Evolutionary conservation across 768 basidiomycete species (phyloP).

Genomic region (Boletus fagicola): DNA sequence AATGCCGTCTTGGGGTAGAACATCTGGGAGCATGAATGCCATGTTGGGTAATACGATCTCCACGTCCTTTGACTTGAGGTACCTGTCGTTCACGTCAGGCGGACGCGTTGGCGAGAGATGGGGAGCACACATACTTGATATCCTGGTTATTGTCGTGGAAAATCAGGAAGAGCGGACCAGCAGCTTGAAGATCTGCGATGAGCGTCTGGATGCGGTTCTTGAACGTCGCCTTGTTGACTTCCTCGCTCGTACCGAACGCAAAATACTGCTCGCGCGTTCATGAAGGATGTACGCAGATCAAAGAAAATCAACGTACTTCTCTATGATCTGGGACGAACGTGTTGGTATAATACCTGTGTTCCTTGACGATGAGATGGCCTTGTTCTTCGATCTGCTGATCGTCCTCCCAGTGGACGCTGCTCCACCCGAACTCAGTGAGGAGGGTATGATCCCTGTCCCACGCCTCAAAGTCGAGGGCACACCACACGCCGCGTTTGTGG

Average conservation of each 20-base stretch:
- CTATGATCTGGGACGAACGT: conserved; percentile 63
- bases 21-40: conserved; percentile 57
- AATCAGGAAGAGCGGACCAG: conserved; percentile 70
- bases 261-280: conserved; percentile 47
- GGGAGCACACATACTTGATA: conserved; percentile 51
- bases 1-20: conserved; percentile 47
- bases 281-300: not conserved
- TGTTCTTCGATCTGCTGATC: conserved; percentile 46
- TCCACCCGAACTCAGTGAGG: conserved; percentile 85
- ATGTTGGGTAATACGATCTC: conserved; percentile 53
- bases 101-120: not conserved
- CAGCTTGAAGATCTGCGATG: conserved; percentile 36
- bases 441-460: conserved; percentile 76
- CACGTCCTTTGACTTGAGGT: conserved; percentile 50
- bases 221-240: conserved; percentile 50
- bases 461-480: conserved; percentile 77
- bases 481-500: conserved; percentile 66
- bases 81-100: conserved; percentile 37
- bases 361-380: conserved; percentile 65
- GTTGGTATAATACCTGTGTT: conserved; percentile 57
- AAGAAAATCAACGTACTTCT: conserved; percentile 40
- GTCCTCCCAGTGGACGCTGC: conserved; percentile 53
- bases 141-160: conserved; percentile 81
- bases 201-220: conserved; percentile 50
- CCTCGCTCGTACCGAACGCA: conserved; percentile 61